Evolutionary conservation across 768 basidiomycete genomes (phyloP).

Genomic region (Phallus indusiatus): DNA sequence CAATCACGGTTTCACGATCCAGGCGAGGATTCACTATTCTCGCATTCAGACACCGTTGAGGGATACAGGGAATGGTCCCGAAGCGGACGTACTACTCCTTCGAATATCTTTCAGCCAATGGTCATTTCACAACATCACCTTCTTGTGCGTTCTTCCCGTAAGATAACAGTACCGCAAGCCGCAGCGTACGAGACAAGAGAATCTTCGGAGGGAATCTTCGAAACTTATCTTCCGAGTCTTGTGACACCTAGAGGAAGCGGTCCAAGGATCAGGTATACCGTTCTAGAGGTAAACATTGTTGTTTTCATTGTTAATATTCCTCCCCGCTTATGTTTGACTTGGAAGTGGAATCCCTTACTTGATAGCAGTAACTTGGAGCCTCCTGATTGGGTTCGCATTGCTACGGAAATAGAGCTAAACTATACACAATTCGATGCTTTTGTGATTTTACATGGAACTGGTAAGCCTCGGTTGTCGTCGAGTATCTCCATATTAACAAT

Average conservation of each 20-base stretch:
- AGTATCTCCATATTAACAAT: constrained; percentile 10
- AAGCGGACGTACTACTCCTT: constrained; percentile 49
- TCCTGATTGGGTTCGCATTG: constrained; percentile 83
- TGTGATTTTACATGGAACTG: constrained; percentile 78
- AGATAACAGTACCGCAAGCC: constrained; percentile 40
- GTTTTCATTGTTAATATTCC: neutral
- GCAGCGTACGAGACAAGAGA: constrained; percentile 27
- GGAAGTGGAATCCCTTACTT: constrained; percentile 81
- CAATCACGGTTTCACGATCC: constrained; percentile 92
- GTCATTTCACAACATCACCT: constrained; percentile 25
- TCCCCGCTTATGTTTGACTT: constrained; percentile 10
- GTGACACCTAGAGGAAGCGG: constrained; percentile 67
- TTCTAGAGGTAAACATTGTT: constrained; percentile 53
- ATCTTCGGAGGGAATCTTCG: constrained; percentile 56
- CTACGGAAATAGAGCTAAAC: constrained; percentile 88
- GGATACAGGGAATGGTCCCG: constrained; percentile 71
- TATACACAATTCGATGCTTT: constrained; percentile 83
- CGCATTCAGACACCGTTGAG: constrained; percentile 67
- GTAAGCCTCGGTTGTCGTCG: neutral
- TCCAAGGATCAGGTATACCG: constrained; percentile 73
- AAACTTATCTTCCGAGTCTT: constrained; percentile 63
- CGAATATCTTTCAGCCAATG: constrained; percentile 11
- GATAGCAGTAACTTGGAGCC: constrained; percentile 89
- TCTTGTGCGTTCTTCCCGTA: constrained; percentile 59
- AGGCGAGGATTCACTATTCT: constrained; percentile 75